Percentiles rank a stretch among this genome's conserved stretches.
phyloP scores from a whole-genome alignment of 108 stramenopile species.

The Discostella stelligeroides region DNA sequence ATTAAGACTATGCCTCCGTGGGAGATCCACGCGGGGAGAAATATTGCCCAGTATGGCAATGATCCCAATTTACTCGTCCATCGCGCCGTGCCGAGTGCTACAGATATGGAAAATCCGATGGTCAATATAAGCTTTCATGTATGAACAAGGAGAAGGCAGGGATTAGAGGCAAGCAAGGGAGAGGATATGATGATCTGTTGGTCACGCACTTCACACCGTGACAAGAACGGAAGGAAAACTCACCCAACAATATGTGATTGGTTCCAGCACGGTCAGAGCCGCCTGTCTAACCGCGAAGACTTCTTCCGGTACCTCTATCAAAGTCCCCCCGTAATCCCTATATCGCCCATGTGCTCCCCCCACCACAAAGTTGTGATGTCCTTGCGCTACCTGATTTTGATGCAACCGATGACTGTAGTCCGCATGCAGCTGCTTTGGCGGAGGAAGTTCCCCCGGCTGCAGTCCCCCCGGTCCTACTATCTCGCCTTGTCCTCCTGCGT shows the following conservation, averaged over 20 bases:
- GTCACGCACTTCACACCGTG: too few relatives aligned
- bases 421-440: constrained; percentile 24
- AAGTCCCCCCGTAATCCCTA: constrained; percentile 36
- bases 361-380: constrained; percentile 30
- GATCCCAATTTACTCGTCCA: constrained; percentile 65
- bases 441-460: constrained; percentile 8
- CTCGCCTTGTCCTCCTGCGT: background rate
- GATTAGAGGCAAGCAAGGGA: background rate
- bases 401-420: constrained; percentile 34
- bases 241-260: constrained; percentile 86
- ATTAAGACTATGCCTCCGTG: constrained; percentile 71
- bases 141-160: constrained; percentile 6
- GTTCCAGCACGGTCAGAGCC: constrained; percentile 78
- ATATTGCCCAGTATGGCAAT: constrained; percentile 78
- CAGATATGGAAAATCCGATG: constrained; percentile 71
- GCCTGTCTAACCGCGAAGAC: constrained; percentile 80
- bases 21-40: constrained; percentile 77
- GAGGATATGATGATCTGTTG: background rate
- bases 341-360: constrained; percentile 43
- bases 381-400: constrained; percentile 25
- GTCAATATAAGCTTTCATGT: constrained; percentile 70
- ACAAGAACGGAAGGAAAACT: constrained; percentile 34
- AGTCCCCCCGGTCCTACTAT: background rate
- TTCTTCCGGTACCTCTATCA: constrained; percentile 81
- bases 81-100: constrained; percentile 66